Evolutionary conservation across 495 filamentous ascomycete genomes (phyloP), one percentile per base, ranked within the genome.

Genomic region (Tuber aestivum): DNA sequence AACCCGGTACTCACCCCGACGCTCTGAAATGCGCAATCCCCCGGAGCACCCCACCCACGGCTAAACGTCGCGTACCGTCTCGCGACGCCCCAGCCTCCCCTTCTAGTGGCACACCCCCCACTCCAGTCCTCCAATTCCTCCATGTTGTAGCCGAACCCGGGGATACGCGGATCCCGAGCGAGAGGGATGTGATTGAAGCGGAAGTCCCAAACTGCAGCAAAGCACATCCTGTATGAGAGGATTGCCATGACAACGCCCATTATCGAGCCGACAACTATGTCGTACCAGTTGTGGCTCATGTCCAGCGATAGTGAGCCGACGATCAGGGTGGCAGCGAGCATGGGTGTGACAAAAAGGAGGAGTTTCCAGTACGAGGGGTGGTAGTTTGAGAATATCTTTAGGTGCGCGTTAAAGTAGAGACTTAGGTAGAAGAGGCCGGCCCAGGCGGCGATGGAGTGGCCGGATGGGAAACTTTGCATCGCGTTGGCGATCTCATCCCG

Each of bases 341-440:
- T 65, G 10, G 86, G 86, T 8, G 77, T 42, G 10, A 85, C 23
- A 7, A 87, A 82, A 5, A 83, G 27, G 1, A 87, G 50, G 14
- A 85, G 42, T 50, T 85, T 85, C 84, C 84, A 86, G 61, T 84
- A 84, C 32, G 78, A 74, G 12, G 85, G 80, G 72, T 86, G 88
- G 78, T 88, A 88, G 82, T 89, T 86, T 70, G 86, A 77, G 76
- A 89, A 90, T 35, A 89, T 85, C 82, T 91, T 90, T 32, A 92
- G 84, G 75, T 91, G 91, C 10, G 88, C 89, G 76, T 91, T 91
- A 27, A 92, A 84, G 81, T 90, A 92, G 0, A 92, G 84, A n/a
- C 84, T 85, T 7, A 90, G 80, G 74, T 86, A 92, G 8, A 86
- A 79, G 70, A 88, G 87, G n/a, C 86, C 87, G 0, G 88, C 88